Evolutionary conservation across 805 yeast genomes (phyloP), one percentile per base, ranked within the genome.

Genomic region (Pichia ethanolica): DNA sequence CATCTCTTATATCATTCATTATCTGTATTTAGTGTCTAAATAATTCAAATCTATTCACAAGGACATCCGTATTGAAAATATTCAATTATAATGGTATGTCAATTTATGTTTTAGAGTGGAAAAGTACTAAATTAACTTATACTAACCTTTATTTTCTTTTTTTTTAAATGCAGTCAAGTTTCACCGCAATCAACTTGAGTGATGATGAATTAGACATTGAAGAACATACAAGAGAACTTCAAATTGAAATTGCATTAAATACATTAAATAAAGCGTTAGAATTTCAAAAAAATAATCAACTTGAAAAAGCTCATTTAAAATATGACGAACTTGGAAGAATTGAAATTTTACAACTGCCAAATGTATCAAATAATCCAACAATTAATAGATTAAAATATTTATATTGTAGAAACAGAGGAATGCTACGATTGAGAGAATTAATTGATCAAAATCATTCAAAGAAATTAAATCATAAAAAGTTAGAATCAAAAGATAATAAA

Each of bases 161-260:
- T 9, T 20, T 26, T 27, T 14, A 13, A 1, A 12, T 27, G 53
- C 51, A 72, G 83, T 83, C 90, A 26, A 71, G 82, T 2, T 90
- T 91, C 64, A 74, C 82, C 34, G 95, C 98, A 2, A 73, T 90
- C 41, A 91, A 91, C 59, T 68, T 83, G 42, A 77, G 77, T 39
- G 91, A 85, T 49, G 95, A 86, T 60, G 87, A 85, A 45, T 71
- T 78, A 35, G 91, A 87, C 54, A 85, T 83, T 35, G 96, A 90
- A 55, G 91, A 89, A 55, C 96, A 89, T 59, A 85, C 97, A 1
- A 72, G 96, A 44, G 99, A 93, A 62, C 71, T 91, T 27, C 97
- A 91, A 67, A 75, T 82, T 25, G 98, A 93, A 64, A 86, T 86
- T 60, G 93, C 96, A 4, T 83, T 85, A 63, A 80, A 79, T 56